Conservation (phyloP, 2,329 filamentous ascomycete species). For the Penicillium sp. region DNA sequence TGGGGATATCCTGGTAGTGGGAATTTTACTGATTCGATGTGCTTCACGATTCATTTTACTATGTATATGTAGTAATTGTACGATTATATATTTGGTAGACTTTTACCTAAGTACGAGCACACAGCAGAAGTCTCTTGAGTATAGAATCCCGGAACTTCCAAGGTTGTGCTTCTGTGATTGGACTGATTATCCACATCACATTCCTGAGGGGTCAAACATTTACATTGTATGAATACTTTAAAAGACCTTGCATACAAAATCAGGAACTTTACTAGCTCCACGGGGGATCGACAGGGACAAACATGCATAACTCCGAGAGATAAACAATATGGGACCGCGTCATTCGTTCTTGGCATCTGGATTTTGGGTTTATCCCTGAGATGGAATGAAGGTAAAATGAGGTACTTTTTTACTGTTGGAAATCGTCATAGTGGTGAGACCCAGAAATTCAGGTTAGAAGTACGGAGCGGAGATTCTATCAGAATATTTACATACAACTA, state of each 20-base stretch:
- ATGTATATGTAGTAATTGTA: background rate
- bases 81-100: background rate
- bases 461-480: background rate
- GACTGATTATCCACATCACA: background rate
- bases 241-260: background rate
- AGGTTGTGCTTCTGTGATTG: background rate
- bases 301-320: slow-evolving; percentile 7
- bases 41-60: background rate
- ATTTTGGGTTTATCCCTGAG: background rate
- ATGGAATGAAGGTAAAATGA: too few relatives aligned
- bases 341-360: slow-evolving; percentile 1
- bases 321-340: slow-evolving; percentile 14
- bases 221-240: background rate
- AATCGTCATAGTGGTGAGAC: background rate
- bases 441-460: background rate
- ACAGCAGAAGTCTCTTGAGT: background rate
- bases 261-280: background rate
- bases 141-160: background rate
- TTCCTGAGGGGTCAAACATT: background rate
- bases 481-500: background rate
- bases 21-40: slow-evolving; percentile 28
- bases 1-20: slow-evolving; percentile 37
- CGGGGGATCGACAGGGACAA: slow-evolving; percentile 25
- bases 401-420: background rate
- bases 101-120: too few relatives aligned